Conservation (phyloP, 495 filamentous ascomycete genomes). For the Cercophora newfieldiana region DNA sequence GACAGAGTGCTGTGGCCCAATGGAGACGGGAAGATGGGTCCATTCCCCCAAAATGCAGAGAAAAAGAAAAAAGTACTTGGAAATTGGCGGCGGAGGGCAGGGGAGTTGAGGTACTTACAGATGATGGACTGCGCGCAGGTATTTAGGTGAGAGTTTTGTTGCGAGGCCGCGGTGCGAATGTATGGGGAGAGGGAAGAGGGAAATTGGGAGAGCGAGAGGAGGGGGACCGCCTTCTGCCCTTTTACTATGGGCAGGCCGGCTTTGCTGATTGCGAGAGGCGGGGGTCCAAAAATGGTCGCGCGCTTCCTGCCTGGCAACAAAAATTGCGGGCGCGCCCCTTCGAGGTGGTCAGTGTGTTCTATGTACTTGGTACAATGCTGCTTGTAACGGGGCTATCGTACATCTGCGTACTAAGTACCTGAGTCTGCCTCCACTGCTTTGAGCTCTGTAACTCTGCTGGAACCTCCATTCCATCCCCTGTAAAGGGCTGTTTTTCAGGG, state of each 20-base stretch:
- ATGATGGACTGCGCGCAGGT: conserved; percentile 24
- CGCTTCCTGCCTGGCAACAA: conserved; percentile 44
- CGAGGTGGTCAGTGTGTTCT: conserved; percentile 31
- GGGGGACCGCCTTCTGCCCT: conserved; percentile 53
- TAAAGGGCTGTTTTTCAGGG: neutral
- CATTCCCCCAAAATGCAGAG: neutral
- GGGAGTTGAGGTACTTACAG: conserved; percentile 31
- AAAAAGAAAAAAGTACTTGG: conserved; percentile 31
- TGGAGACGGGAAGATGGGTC: neutral
- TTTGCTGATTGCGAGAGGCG: conserved; percentile 55
- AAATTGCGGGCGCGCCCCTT: conserved; percentile 39
- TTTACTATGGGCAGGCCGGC: conserved; percentile 63
- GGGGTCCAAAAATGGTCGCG: conserved; percentile 26
- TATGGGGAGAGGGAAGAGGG: conserved; percentile 48
- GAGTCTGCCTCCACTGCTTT: neutral
- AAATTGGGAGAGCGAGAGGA: conserved; percentile 52
- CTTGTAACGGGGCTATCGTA: neutral
- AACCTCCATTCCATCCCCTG: neutral
- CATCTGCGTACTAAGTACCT: neutral
- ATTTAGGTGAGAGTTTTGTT: conserved; percentile 30
- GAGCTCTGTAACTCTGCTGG: neutral
- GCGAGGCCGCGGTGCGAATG: conserved; percentile 40
- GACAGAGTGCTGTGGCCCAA: neutral
- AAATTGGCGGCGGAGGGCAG: conserved; percentile 19
- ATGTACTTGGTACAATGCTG: neutral